Conservation (phyloP, 1,284 basidiomycete genomes). For the Gomphus sp. region DNA sequence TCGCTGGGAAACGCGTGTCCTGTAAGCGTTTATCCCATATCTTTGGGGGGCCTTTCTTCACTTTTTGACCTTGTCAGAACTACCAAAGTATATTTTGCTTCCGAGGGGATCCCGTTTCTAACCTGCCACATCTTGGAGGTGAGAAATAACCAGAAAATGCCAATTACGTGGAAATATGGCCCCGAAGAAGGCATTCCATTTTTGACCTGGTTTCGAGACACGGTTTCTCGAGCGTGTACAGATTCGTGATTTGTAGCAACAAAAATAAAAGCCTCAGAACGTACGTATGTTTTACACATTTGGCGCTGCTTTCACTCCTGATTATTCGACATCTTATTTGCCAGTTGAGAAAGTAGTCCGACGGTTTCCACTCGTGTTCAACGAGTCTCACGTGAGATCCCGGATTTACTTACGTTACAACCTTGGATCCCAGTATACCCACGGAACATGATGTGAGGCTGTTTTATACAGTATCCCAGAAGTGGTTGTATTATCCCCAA, state of each 20-base stretch:
- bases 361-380: too few relatives aligned
- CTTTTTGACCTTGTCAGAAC: background rate
- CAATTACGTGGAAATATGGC: background rate
- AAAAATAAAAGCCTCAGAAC: background rate
- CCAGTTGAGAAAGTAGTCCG: too few relatives aligned
- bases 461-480: too few relatives aligned
- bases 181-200: background rate
- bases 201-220: background rate
- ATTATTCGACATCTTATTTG: too few relatives aligned
- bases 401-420: too few relatives aligned
- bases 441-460: too few relatives aligned
- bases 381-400: too few relatives aligned
- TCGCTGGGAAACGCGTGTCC: slow-evolving; percentile 65
- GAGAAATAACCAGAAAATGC: background rate
- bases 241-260: background rate
- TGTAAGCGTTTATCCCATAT: slow-evolving; percentile 36
- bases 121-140: background rate
- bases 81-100: background rate
- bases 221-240: background rate
- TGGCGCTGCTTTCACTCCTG: too few relatives aligned
- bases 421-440: too few relatives aligned
- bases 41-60: background rate
- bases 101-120: background rate
- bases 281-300: background rate
- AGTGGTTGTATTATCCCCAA: too few relatives aligned